A percentile compares a stretch with the other conserved stretches of the same genome.
phyloP scores from a whole-genome alignment of 2,329 filamentous ascomycete genomes.

The Colletotrichum neosansevieriae region DNA sequence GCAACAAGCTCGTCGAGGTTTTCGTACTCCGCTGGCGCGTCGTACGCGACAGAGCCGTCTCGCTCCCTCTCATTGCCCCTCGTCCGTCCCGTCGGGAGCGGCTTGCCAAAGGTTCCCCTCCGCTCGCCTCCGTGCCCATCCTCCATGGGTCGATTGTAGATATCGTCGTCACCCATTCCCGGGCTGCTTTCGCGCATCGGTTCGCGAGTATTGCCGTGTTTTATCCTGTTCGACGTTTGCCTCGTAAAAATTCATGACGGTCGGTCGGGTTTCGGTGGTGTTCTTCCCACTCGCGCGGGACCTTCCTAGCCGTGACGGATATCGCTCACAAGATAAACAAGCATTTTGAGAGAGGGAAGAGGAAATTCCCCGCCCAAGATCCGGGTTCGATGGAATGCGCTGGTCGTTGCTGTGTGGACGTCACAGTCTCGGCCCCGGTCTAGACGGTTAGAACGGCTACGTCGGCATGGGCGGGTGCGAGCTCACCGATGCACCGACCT shows the following conservation, averaged over 20 bases:
- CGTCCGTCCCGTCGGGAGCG: neutral
- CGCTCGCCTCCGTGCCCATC: neutral
- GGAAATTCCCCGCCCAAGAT: neutral
- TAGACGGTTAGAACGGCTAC: slow-evolving; percentile 20
- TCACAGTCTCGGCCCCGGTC: slow-evolving; percentile 11
- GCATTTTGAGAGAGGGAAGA: neutral
- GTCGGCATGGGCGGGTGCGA: slow-evolving; percentile 1
- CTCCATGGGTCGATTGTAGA: neutral
- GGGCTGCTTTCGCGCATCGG: neutral
- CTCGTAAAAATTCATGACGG: slow-evolving; percentile 15
- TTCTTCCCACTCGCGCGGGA: neutral
- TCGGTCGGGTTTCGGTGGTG: neutral
- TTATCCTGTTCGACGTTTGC: slow-evolving; percentile 14
- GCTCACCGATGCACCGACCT: neutral
- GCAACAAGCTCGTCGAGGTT: slow-evolving; percentile 58
- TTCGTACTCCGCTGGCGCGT: slow-evolving; percentile 49
- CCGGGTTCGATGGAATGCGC: slow-evolving; percentile 3
- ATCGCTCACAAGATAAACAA: neutral
- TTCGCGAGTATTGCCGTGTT: slow-evolving; percentile 13
- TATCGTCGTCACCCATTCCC: no score
- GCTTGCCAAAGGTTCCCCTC: slow-evolving; percentile 16
- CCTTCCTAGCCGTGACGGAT: slow-evolving; percentile 2
- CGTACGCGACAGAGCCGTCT: slow-evolving; percentile 41
- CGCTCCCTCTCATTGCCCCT: neutral
- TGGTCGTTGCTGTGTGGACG: slow-evolving; percentile 18